Evolutionary conservation across 2,329 filamentous ascomycete species (phyloP).

Genomic region (Pseudogymnoascus sp.): DNA sequence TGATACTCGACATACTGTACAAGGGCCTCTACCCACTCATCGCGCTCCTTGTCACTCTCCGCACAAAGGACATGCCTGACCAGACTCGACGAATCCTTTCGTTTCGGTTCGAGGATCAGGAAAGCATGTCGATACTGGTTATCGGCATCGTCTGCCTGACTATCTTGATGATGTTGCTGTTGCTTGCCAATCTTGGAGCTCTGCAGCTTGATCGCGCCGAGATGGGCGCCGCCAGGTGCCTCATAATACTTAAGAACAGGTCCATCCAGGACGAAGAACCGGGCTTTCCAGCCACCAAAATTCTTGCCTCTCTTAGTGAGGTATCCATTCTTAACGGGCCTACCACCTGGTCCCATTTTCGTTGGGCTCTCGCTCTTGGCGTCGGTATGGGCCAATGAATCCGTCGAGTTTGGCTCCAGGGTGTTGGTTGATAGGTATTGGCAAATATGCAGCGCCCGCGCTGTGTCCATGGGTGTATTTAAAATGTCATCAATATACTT

Average conservation of each 20-base stretch:
- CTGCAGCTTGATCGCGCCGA: slow-evolving; percentile 87
- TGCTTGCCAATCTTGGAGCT: slow-evolving; percentile 93
- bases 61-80: slow-evolving; percentile 93
- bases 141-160: slow-evolving; percentile 67
- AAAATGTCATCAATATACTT: slow-evolving; percentile 78
- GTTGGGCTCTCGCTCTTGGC: slow-evolving; percentile 30
- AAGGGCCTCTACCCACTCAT: slow-evolving; percentile 86
- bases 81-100: slow-evolving; percentile 80
- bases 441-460: slow-evolving; percentile 73
- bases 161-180: slow-evolving; percentile 52
- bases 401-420: slow-evolving; percentile 53
- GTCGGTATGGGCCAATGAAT: slow-evolving; percentile 36
- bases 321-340: slow-evolving; percentile 75
- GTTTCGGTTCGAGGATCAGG: slow-evolving; percentile 88
- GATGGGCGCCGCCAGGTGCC: slow-evolving; percentile 76
- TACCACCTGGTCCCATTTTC: slow-evolving; percentile 51
- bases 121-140: slow-evolving; percentile 97
- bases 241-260: slow-evolving; percentile 83
- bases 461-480: slow-evolving; percentile 70
- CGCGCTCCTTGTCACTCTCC: slow-evolving; percentile 85
- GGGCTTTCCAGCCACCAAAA: slow-evolving; percentile 95
- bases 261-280: slow-evolving; percentile 62
- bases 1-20: slow-evolving; percentile 79
- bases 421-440: slow-evolving; percentile 69
- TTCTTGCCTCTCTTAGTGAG: slow-evolving; percentile 96